phyloP scores from a whole-genome alignment of 2,329 filamentous ascomycete species.

The Metarhizium rileyi region DNA sequence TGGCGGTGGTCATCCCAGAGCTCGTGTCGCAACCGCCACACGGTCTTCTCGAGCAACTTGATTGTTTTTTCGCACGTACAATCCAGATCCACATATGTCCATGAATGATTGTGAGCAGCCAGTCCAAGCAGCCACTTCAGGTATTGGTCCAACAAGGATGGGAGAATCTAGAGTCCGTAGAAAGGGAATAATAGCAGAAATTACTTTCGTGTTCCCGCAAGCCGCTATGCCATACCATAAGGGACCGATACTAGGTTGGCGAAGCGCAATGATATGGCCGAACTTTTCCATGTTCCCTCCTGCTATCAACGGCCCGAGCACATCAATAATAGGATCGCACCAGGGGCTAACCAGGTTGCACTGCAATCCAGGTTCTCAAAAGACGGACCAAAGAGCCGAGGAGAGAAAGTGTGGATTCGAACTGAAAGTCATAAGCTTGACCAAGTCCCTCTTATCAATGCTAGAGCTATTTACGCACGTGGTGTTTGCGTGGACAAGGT shows the following conservation, averaged over 20 bases:
- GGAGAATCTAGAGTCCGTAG: slow-evolving; percentile 2
- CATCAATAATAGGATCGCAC: slow-evolving; percentile 1
- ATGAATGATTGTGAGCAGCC: slow-evolving; percentile 5
- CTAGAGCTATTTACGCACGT: background rate
- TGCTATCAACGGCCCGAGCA: slow-evolving; percentile 1
- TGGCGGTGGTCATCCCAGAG: too few relatives aligned
- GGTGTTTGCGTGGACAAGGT: background rate
- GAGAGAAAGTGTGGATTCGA: slow-evolving; percentile 4
- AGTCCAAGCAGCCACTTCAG: slow-evolving; percentile 5
- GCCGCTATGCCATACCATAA: slow-evolving; percentile 6
- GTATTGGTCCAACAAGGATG: background rate
- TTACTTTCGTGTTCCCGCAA: slow-evolving; percentile 2
- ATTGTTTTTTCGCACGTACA: background rate
- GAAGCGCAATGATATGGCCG: slow-evolving; percentile 3
- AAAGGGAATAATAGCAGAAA: slow-evolving; percentile 4
- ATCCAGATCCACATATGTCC: slow-evolving; percentile 4
- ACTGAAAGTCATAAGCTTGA: slow-evolving; percentile 5
- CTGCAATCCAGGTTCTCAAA: slow-evolving; percentile 5
- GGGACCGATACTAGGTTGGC: background rate
- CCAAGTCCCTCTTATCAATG: background rate
- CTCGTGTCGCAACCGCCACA: slow-evolving; percentile 7
- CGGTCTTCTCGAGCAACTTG: slow-evolving; percentile 2
- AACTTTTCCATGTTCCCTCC: background rate
- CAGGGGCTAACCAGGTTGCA: slow-evolving; percentile 7
- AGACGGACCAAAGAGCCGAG: slow-evolving; percentile 7